A percentile compares a stretch with the other conserved stretches of the same genome.
Conservation (phyloP, 2,329 filamentous ascomycete species). For the Colletotrichum cereale region DNA sequence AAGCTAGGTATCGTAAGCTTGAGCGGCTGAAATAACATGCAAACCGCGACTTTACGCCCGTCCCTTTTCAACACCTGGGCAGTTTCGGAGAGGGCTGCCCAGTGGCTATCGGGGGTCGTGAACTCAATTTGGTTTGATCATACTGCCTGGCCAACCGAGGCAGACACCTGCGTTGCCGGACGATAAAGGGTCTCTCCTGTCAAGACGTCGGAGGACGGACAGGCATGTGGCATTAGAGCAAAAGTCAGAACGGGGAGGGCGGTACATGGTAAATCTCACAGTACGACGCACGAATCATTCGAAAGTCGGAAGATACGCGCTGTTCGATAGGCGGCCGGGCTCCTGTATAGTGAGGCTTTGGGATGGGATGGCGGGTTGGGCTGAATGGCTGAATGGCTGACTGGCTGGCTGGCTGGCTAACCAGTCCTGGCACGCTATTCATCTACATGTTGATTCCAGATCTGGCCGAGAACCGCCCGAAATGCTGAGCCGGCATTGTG, state of each 20-base stretch:
- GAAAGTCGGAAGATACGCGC: not conserved
- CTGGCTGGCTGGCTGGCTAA: not conserved
- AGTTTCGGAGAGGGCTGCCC: too few species aligned
- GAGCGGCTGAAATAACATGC: not conserved
- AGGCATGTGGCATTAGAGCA: not conserved
- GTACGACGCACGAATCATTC: not conserved
- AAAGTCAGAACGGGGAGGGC: not conserved
- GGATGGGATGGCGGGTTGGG: not conserved
- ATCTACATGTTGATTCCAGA: constrained; percentile 3
- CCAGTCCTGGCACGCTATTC: not conserved
- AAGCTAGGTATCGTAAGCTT: not conserved
- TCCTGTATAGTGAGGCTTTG: not conserved
- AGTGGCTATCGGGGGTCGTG: not conserved
- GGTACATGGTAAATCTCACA: not conserved
- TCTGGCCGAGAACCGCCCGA: not conserved
- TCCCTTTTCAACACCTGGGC: too few species aligned
- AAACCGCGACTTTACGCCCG: not conserved
- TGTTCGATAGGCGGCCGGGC: not conserved
- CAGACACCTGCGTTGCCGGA: not conserved
- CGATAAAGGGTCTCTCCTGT: constrained; percentile 16
- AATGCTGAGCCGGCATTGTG: not conserved
- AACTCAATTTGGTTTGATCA: not conserved
- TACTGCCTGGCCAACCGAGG: not conserved
- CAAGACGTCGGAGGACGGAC: constrained; percentile 9
- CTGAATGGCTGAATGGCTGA: too few species aligned